Evolutionary conservation across 2,329 filamentous ascomycete species (phyloP), one percentile per base, ranked within the genome.

Genomic region (Alternaria postmessia): DNA sequence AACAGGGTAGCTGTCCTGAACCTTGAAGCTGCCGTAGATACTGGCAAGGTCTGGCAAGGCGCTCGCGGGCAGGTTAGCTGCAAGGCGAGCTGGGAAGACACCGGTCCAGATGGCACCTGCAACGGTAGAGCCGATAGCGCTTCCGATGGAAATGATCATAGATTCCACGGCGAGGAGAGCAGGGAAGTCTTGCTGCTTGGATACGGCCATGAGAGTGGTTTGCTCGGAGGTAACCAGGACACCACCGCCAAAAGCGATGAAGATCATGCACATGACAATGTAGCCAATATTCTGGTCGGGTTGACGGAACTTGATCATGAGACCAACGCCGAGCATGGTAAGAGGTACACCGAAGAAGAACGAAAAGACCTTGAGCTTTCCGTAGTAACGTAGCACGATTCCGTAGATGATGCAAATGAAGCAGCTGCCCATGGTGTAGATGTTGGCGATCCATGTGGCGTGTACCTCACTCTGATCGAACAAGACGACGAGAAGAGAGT

Each of bases 71-170:
- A 89, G 79, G 20, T 72, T 67, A 2, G 51, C 56, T 42, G 59
- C 67, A 14, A 90, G 80, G 11, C 82, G 82, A 18, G 79, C 75
- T 5, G 83, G 84, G 67, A 91, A 86, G 1, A 85, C 83, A 61
- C 84, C 82, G 0, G 85, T 87, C 88, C 88, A 91, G 62, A 91
- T 86, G 9, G 88, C 88, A 0, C 84, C 84, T 1, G 88, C 84
- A 48, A 91, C 83, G 7, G 88, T 84, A n/a, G 64, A 72, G 0
- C 78, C 78, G 28, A 80, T 74, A 20, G 77, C 77, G 36, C 71
- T 69, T 7, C 79, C 89, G 61, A 91, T 84, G 59, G 84, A 84
- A 63, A 86, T 82, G 47, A 88, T 85, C 44, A 90, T 84, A 12
- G 85, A 81, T 55, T 89, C 82, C 64, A 91, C 81, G 18, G 74